phyloP scores from a whole-genome alignment of 139 green algal species.

The Yamagishiella unicocca region DNA sequence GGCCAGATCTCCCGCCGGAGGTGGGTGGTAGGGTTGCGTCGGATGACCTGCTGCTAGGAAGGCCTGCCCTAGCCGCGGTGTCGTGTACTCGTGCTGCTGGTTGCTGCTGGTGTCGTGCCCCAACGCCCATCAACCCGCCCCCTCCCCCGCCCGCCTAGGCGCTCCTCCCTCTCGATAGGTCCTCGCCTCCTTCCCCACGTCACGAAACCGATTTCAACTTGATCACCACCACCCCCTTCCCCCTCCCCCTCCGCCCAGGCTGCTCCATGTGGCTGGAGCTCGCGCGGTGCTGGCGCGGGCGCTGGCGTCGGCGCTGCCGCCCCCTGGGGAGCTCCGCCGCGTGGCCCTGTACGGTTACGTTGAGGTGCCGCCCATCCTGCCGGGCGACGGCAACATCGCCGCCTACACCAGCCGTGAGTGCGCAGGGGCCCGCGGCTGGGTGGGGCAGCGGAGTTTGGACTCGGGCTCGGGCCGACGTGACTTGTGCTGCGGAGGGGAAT shows the following conservation, averaged over 20 bases:
- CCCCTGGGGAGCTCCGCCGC: not conserved
- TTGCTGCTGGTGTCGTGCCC: not conserved
- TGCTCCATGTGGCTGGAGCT: conserved; percentile 10
- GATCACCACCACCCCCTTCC: not conserved
- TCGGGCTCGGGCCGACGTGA: too few relatives aligned
- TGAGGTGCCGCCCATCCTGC: conserved; percentile 49
- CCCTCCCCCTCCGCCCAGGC: not conserved
- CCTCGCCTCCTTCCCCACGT: too few relatives aligned
- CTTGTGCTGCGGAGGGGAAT: too few relatives aligned
- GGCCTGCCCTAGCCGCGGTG: too few relatives aligned
- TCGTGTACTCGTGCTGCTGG: not conserved
- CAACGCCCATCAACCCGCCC: not conserved
- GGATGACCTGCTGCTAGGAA: not conserved
- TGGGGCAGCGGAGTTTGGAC: not conserved
- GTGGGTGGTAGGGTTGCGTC: not conserved
- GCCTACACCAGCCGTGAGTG: conserved; percentile 28
- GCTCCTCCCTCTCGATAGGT: not conserved
- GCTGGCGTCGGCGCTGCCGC: conserved; percentile 17
- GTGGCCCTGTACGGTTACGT: conserved; percentile 42
- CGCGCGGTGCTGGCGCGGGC: conserved; percentile 14
- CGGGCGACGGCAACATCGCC: not conserved
- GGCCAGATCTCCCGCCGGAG: not conserved
- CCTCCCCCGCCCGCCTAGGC: not conserved
- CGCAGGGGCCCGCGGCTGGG: not conserved
- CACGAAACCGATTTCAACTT: not conserved